Evolutionary conservation across 148 eudicot species (phyloP).

Genomic region (Rhododendron kiyosumense): DNA sequence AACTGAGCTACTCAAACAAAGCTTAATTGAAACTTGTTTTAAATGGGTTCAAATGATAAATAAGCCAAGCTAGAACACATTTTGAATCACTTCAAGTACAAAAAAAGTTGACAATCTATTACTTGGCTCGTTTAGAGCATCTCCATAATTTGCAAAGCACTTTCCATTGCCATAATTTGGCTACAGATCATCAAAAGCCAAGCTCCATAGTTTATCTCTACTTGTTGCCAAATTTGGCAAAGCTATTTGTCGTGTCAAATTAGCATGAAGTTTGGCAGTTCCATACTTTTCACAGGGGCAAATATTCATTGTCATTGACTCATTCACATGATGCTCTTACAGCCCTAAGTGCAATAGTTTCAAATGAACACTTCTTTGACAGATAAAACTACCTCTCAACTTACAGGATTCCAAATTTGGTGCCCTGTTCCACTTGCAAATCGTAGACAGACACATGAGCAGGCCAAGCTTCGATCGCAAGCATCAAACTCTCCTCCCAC

Average conservation of each 20-base stretch:
- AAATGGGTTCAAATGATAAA: neutral
- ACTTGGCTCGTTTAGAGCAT: neutral
- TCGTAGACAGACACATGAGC: slow-evolving; percentile 88
- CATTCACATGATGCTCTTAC: neutral
- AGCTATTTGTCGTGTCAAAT: neutral
- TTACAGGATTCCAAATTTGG: slow-evolving; percentile 82
- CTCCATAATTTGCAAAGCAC: neutral
- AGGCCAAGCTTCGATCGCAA: slow-evolving; percentile 60
- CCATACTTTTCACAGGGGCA: neutral
- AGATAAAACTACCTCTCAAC: slow-evolving; percentile 19
- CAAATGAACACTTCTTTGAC: neutral
- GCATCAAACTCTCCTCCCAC: slow-evolving; percentile 89
- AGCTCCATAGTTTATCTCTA: neutral
- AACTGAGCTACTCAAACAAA: neutral
- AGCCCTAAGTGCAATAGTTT: neutral
- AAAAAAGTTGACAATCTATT: neutral
- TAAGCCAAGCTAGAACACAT: neutral
- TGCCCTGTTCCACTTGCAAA: slow-evolving; percentile 85
- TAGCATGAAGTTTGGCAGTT: neutral
- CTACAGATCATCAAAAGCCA: neutral
- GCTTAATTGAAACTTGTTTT: neutral
- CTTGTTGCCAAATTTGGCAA: neutral
- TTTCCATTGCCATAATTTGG: neutral
- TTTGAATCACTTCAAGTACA: neutral
- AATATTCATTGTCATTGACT: too few species aligned